Conservation (phyloP, 805 yeast species). For the Geotrichum ghanense region DNA sequence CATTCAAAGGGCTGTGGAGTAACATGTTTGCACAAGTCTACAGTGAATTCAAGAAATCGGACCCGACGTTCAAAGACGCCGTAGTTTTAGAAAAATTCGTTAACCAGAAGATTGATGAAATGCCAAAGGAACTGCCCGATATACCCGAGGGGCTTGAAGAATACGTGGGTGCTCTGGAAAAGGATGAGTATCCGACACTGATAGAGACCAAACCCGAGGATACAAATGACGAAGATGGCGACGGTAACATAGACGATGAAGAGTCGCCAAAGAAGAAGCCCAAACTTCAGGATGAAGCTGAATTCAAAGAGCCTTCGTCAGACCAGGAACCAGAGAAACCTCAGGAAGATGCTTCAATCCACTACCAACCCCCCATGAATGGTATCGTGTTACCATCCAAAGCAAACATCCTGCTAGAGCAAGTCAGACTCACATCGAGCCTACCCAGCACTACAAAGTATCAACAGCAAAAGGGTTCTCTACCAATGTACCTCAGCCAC, state of each 20-base stretch:
- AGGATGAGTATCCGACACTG: conserved; percentile 7
- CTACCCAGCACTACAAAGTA: conserved; percentile 24
- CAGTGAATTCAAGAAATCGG: conserved; percentile 60
- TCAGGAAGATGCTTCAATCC: conserved; percentile 13
- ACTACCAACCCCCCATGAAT: conserved; percentile 13
- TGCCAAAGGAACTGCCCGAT: conserved; percentile 8
- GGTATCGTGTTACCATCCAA: conserved; percentile 12
- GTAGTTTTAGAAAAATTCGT: conserved; percentile 44
- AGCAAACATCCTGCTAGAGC: conserved; percentile 20
- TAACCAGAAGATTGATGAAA: conserved; percentile 17
- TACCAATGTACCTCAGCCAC: conserved; percentile 20
- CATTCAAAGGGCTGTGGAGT: conserved; percentile 45
- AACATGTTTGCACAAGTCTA: conserved; percentile 72
- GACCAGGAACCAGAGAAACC: conserved; percentile 6
- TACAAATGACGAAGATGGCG: conserved; percentile 7
- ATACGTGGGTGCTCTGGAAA: conserved; percentile 7
- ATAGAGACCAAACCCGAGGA: conserved; percentile 5
- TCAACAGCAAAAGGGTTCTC: conserved; percentile 18
- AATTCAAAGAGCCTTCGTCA: conserved; percentile 6
- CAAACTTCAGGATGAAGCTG: conserved; percentile 13
- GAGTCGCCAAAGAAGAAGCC: no score
- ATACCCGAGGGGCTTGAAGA: conserved; percentile 11
- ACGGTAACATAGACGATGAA: conserved; percentile 7
- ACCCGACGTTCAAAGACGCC: conserved; percentile 66
- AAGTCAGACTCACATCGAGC: conserved; percentile 24